Evolutionary conservation across 495 filamentous ascomycete species (phyloP), one percentile per base, ranked within the genome.

Genomic region (Hypoxylon rickii): DNA sequence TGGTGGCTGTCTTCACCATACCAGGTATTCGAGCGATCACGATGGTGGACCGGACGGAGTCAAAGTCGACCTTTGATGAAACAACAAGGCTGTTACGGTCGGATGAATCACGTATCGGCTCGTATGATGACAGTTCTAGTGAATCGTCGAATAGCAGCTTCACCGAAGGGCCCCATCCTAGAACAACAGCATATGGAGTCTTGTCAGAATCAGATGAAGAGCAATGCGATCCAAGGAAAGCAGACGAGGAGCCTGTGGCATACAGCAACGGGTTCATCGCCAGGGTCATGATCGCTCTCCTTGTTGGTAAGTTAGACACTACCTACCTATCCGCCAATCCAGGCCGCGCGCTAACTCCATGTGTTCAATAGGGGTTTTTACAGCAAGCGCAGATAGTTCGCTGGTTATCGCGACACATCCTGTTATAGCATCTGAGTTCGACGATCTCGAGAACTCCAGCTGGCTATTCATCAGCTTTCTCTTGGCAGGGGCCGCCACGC

Each of bases 391-490:
- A 16, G 87, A 90, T 63, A 68, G 70, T 0, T 84, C 83, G 1
- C 74, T 90, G 0, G 74, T 89, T 0, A 70, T 89, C 43, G 85
- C 86, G 0, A 83, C 84, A 0, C 79, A 86, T 29, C 77, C 77
- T 6, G 73, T 68, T 29, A 84, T 90, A 26, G 82, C 86, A 0
- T 90, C 87, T 26, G 81, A 88, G 49, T 89, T 89, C 67, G 71
- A 83, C 53, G 74, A 73, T 22, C 62, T 89, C 7, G 74, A 73
- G 6, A 74, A 81, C 52, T 84, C 83, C 1, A 83, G 74, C 47
- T 90, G 86, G 87, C 64, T 90, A n/a, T 80, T 86, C 7, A 86
- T 84, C 4, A 80, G 77, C 37, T 89, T 86, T 61, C 75, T 76
- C 0, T 65, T 90, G 3, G 84, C 84, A 11, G 70, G 78, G 0